These are phyloP conservation scores for Madurella mycetomatis DNA, from an alignment of 2,329 filamentous ascomycete genomes.

Conservation along the genomic window DNA sequence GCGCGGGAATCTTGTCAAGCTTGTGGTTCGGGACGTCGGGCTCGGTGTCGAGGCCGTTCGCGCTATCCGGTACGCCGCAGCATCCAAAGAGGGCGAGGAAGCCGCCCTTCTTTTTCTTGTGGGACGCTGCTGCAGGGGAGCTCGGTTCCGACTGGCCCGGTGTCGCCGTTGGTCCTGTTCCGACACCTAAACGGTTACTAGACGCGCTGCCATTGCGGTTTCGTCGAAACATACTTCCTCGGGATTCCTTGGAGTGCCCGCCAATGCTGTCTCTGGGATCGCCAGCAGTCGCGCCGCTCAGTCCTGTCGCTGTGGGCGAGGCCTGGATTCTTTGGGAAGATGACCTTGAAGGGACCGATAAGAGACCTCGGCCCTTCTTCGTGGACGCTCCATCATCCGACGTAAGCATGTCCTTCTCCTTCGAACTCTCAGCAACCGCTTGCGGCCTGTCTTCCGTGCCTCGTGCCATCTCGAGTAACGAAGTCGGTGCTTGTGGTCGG, in stretches of 20 bases:
- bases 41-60: constrained; percentile 50
- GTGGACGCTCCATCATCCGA: constrained; percentile 39
- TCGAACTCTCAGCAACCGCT: constrained; percentile 37
- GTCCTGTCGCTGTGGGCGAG: constrained; percentile 54
- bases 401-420: constrained; percentile 39
- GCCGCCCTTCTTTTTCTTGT: constrained; percentile 52
- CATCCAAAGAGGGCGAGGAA: constrained; percentile 61
- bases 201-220: constrained; percentile 64
- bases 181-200: constrained; percentile 57
- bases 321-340: constrained; percentile 58
- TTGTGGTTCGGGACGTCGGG: constrained; percentile 52
- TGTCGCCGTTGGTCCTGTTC: constrained; percentile 48
- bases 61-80: constrained; percentile 60
- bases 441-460: constrained; percentile 34
- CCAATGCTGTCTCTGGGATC: constrained; percentile 60
- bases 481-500: neutral
- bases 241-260: constrained; percentile 61
- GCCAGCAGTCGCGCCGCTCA: constrained; percentile 56
- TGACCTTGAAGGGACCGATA: constrained; percentile 58
- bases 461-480: constrained; percentile 28
- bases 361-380: constrained; percentile 49
- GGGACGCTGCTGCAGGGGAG: constrained; percentile 46
- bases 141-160: constrained; percentile 48
- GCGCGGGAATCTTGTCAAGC: constrained; percentile 52
- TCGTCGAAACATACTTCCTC: constrained; percentile 58